Evolutionary conservation across 2,329 filamentous ascomycete species (phyloP).

Genomic region (Fusarium circinatum): DNA sequence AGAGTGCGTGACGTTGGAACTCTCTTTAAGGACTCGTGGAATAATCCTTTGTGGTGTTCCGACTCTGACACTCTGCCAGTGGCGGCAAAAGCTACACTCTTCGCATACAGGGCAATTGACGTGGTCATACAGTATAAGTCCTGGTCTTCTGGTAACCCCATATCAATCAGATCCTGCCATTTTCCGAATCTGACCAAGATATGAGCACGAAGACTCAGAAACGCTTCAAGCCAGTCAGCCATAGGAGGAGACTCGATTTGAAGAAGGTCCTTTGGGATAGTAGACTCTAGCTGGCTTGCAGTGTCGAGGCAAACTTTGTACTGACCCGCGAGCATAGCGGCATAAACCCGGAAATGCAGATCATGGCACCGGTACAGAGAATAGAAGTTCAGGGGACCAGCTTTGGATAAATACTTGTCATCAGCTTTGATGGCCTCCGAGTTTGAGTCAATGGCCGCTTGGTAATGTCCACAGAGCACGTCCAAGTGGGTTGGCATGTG

Average conservation of each 20-base stretch:
- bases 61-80: conserved; percentile 72
- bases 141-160: conserved; percentile 66
- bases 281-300: conserved; percentile 66
- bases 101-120: not conserved
- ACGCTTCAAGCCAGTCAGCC: conserved; percentile 82
- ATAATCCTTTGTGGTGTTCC: conserved; percentile 56
- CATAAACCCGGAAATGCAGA: conserved; percentile 80
- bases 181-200: conserved; percentile 77
- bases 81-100: conserved; percentile 70
- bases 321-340: conserved; percentile 80
- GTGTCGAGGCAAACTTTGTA: conserved; percentile 71
- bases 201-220: conserved; percentile 74
- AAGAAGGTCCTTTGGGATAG: conserved; percentile 71
- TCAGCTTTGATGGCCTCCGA: conserved; percentile 73
- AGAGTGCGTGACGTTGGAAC: conserved; percentile 67
- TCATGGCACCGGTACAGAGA: conserved; percentile 80
- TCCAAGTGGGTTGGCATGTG: conserved; percentile 86
- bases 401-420: conserved; percentile 68
- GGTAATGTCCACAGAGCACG: conserved; percentile 74
- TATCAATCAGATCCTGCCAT: conserved; percentile 72
- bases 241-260: conserved; percentile 74
- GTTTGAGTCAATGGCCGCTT: conserved; percentile 73
- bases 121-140: conserved; percentile 72
- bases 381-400: conserved; percentile 77
- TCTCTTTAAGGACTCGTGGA: conserved; percentile 58